Evolutionary conservation across 345 rosid species (phyloP), one percentile per base, ranked within the genome.

Genomic region (Combretum micranthum): DNA sequence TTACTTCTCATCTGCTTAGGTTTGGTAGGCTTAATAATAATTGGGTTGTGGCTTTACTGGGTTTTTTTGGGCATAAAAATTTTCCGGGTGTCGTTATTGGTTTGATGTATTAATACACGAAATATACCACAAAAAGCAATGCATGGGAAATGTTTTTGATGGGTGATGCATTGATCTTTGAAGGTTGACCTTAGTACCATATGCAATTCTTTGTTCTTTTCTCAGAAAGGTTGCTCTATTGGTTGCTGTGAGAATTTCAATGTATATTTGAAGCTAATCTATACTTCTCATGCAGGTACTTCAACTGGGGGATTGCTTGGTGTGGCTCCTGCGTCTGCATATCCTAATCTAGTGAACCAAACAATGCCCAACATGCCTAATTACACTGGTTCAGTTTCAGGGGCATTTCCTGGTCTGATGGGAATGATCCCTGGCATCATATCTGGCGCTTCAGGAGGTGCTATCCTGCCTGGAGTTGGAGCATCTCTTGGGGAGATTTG

Each of bases 351-450:
- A 62, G 71, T 87, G 1, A 93, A 93, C 64, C 99, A 89, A 68
- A 93, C 96, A 21, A 93, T 89, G 99, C 99, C 99, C 15, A 93
- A 89, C 80, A 93, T 93, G 99, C 99, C 99, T 23, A 93, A 93
- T 71, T 93, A 93, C 69, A 82, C 96, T 2, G 99, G 88, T 13
- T 89, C 92, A n/a, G 83, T 89, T 62, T 93, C 99, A 3, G 97
- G 97, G 20, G 82, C 99, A 37, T 87, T 87, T 67, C 97, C 99
- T 2, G 97, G 97, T 17, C 67, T 92, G 13, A 76, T 83, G 66
- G 96, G 97, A 42, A 89, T 89, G 99, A 85, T 87, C 75, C 97
- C 96, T 8, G 97, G 99, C n/a, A 69, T 85, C 75, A 68, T 83
- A 17, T 64, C 83, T 59, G 95, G 99, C 61, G 83, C 97, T 69